phyloP scores from a whole-genome alignment of 1,139 yeast species.

The Saccharomyces hybrid region DNA sequence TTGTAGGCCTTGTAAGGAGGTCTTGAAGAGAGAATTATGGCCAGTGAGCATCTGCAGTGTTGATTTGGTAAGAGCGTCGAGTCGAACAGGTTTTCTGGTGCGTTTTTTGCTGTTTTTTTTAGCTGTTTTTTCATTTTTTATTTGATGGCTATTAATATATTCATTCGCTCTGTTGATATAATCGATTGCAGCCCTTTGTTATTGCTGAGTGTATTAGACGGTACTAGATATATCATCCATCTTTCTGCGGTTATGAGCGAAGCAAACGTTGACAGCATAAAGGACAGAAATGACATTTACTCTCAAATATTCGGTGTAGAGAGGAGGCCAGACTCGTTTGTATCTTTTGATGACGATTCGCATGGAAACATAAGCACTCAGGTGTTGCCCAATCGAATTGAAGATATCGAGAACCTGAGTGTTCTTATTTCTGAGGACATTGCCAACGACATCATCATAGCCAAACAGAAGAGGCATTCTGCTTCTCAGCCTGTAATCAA shows the following conservation, averaged over 20 bases:
- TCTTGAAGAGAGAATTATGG: not conserved
- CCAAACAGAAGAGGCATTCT: not conserved
- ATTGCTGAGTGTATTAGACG: not conserved
- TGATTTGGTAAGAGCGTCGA: not conserved
- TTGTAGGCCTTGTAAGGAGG: not conserved
- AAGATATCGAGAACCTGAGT: slow-evolving; percentile 17
- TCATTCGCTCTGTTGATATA: not conserved
- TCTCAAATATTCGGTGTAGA: slow-evolving; percentile 25
- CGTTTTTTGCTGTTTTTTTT: not conserved
- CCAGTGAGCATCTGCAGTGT: not conserved
- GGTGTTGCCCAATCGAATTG: slow-evolving; percentile 18
- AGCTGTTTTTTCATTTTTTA: not conserved
- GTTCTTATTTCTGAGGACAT: slow-evolving; percentile 16
- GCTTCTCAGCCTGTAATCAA: not conserved
- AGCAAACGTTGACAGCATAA: not conserved
- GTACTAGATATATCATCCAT: not conserved
- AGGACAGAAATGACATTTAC: slow-evolving; percentile 13
- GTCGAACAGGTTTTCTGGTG: not conserved
- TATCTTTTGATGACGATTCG: not conserved
- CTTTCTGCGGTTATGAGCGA: not conserved
- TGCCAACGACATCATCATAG: slow-evolving; percentile 12
- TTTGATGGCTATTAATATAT: not conserved
- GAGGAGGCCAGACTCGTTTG: slow-evolving; percentile 17
- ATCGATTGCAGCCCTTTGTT: not conserved
- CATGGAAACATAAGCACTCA: not conserved